Evolutionary conservation across 257 asterid species (phyloP), one percentile per base, ranked within the genome.

Genomic region (Asclepias syriaca): DNA sequence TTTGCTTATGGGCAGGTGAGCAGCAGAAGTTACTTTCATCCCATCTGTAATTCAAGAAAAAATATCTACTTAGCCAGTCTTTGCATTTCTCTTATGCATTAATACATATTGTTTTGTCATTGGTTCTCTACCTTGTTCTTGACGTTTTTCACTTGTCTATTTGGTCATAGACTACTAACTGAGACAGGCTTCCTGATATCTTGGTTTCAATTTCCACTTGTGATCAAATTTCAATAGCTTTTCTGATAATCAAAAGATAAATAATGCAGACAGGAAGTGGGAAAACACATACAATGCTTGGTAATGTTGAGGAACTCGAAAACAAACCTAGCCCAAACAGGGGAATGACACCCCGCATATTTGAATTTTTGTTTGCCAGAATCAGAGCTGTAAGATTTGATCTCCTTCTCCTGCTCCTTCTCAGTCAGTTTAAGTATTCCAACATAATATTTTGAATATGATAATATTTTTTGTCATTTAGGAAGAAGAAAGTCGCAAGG

Each of bases 1-100:
- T 95, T 95, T 85, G 99, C 99, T 55, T 95, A 95, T 64, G 99
- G 99, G 60, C 99, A 95, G 97, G 99, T 94, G 85, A 71, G 55
- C 49, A 50, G 24, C 24, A 57, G 9, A 58, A 48, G 11, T 48
- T 12, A 22, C 34, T n/a, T 54, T 18, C 16, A 10, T 9, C 40
- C 16, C 72, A 68, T 49, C 19, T 13, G 6, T 40, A 53, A 10
- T 69, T 24, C 34, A 32, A 5, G n/a, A n/a, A n/a, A n/a, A n/a
- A n/a, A n/a, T 18, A 53, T 69, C 37, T 37, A 32, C 13, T 43
- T 69, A 21, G 34, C 22, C 46, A 21, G 34, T 12, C 22, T 61
- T 22, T 55, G 29, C 60, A n/a, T 55, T 55, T 55, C 12, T 55
- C 60, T 55, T 55, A 8, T 50, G 60, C 29, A 55, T 0, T 29